Evolutionary conservation across 2,329 filamentous ascomycete genomes (phyloP).

Genomic region (Colletotrichum sp.): DNA sequence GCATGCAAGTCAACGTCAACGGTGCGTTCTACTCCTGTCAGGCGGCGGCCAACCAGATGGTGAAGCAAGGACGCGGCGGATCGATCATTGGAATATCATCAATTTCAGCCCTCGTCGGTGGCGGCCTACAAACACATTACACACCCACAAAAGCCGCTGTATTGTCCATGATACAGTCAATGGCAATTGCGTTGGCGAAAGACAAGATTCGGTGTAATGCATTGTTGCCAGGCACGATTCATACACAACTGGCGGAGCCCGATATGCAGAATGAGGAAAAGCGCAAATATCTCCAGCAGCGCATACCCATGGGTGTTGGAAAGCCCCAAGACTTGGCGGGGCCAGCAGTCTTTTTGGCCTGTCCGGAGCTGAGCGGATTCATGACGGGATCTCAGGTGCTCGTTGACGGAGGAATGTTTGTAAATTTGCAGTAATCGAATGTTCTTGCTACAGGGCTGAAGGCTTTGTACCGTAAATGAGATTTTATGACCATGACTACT

Average conservation of each 20-base stretch:
- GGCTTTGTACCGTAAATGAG: background rate
- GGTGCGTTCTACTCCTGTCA: constrained; percentile 76
- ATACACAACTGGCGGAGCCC: constrained; percentile 72
- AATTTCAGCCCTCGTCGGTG: constrained; percentile 68
- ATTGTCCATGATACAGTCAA: constrained; percentile 71
- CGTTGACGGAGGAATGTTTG: constrained; percentile 77
- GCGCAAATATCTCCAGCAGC: constrained; percentile 68
- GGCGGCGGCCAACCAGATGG: constrained; percentile 61
- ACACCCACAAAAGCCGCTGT: constrained; percentile 77
- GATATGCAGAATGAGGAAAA: constrained; percentile 70
- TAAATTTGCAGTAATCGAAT: constrained; percentile 66
- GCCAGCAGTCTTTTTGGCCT: constrained; percentile 74
- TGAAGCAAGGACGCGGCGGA: constrained; percentile 54
- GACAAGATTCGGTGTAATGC: constrained; percentile 74
- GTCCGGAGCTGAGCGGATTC: constrained; percentile 67
- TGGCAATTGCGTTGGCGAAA: constrained; percentile 68
- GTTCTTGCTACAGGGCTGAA: background rate
- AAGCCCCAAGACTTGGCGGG: constrained; percentile 69
- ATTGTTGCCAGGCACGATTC: constrained; percentile 71
- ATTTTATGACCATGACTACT: background rate
- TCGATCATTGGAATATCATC: constrained; percentile 71
- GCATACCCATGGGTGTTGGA: constrained; percentile 70
- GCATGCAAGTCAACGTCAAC: constrained; percentile 70
- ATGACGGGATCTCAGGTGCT: constrained; percentile 73
- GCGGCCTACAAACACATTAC: constrained; percentile 72